Conservation (phyloP, 768 basidiomycete species). For the Kwoniella dejecticola region DNA sequence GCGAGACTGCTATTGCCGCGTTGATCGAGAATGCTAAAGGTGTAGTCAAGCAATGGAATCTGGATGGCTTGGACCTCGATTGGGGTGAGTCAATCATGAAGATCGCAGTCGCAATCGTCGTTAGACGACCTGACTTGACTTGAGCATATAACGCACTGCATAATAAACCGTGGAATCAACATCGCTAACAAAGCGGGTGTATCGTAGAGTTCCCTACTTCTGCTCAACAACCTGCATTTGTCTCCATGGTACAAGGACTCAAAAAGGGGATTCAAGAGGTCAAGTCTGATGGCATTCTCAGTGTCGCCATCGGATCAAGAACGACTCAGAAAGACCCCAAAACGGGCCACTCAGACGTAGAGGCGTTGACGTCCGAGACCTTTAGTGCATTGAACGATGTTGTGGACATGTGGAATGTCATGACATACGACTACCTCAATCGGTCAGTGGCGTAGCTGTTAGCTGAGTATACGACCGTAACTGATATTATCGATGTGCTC, state of each 20-base stretch:
- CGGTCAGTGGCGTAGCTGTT: not conserved
- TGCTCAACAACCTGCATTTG: not conserved
- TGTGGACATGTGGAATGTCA: slow-evolving; percentile 42
- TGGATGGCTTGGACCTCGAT: slow-evolving; percentile 20
- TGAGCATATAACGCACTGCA: not conserved
- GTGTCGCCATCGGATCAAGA: slow-evolving; percentile 26
- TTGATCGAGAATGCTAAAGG: slow-evolving; percentile 16
- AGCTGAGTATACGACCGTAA: too few species aligned
- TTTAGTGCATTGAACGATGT: slow-evolving; percentile 23
- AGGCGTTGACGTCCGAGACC: slow-evolving; percentile 24
- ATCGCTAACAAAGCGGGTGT: not conserved
- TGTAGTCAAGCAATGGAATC: slow-evolving; percentile 13
- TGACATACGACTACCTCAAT: slow-evolving; percentile 40
- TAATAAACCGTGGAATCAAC: not conserved
- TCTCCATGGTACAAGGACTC: not conserved
- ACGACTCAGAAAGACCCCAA: not conserved
- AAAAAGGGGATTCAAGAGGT: not conserved
- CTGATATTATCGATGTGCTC: too few species aligned
- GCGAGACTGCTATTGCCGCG: not conserved
- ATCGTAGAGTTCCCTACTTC: slow-evolving; percentile 17
- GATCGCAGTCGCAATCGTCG: too few species aligned
- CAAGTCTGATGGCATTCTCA: slow-evolving; percentile 6
- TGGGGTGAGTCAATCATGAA: slow-evolving; percentile 15
- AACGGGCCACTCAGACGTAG: slow-evolving; percentile 13
- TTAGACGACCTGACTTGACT: too few species aligned